Conservation (phyloP, 2,329 filamentous ascomycete genomes). For the Pseudogymnoascus sp. region DNA sequence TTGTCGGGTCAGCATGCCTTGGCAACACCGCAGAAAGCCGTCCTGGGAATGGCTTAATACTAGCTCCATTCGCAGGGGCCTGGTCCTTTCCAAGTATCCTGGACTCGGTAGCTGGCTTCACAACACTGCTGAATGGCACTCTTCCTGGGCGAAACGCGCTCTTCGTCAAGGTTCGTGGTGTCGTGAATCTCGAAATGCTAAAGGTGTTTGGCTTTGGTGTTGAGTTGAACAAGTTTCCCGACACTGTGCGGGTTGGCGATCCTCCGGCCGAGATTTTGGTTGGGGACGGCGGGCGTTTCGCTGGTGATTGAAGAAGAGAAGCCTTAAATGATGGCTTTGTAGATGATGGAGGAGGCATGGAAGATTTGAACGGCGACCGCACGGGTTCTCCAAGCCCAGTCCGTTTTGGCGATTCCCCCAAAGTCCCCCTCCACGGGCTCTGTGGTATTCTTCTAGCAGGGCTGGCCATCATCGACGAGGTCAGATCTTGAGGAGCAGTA, state of each 20-base stretch:
- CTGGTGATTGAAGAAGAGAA: conserved; percentile 27
- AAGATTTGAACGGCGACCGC: conserved; percentile 24
- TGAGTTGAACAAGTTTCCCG: conserved; percentile 14
- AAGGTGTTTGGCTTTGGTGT: conserved; percentile 25
- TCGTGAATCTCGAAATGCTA: conserved; percentile 26
- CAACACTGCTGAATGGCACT: conserved; percentile 18
- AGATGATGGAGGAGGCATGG: conserved; percentile 18
- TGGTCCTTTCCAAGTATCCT: neutral
- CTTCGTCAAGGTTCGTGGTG: conserved; percentile 21
- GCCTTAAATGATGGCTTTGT: conserved; percentile 22
- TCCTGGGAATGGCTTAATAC: conserved; percentile 28
- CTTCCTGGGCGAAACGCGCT: conserved; percentile 17
- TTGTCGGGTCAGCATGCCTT: conserved; percentile 25
- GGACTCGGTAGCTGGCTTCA: conserved; percentile 4
- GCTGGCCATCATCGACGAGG: conserved; percentile 38
- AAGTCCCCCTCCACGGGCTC: conserved; percentile 45
- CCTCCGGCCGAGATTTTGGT: conserved; percentile 24
- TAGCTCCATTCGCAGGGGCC: neutral
- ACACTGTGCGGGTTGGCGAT: conserved; percentile 21
- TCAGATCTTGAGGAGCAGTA: conserved; percentile 30
- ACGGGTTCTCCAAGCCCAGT: conserved; percentile 24
- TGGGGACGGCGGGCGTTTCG: conserved; percentile 27
- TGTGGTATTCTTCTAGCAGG: conserved; percentile 47
- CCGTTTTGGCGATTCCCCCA: conserved; percentile 49
- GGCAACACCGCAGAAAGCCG: conserved; percentile 34